Base-by-base conservation (phyloP, 2,329 filamentous ascomycete species). In the Chrysoporthe cubensis region DNA sequence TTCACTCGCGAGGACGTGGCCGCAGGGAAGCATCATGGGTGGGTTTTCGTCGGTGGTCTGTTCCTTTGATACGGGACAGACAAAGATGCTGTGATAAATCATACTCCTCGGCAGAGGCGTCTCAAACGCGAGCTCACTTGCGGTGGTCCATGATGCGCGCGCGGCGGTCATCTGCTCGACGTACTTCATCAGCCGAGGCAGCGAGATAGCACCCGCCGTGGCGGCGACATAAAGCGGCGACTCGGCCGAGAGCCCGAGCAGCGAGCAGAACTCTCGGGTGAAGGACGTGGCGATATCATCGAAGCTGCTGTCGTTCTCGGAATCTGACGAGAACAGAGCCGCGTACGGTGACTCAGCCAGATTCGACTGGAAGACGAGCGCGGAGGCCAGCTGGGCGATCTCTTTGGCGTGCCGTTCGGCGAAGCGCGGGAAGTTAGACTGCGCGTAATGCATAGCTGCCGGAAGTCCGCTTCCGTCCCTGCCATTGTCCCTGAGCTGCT, bases 1-100 rank as follows among this genome's bases (percentile, higher is more conserved):
- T 75, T 97, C 94, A 71, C 90, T 87, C 21, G 94, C 94, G 69
- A 99, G 90, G 64, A 97, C 95, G 80, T 99, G 96, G 6, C 96
- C 95, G 76, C 96, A 99, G 0, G 93, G 92, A 76, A 99, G 89
- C 87, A 97, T 96, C 91, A 98, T 96, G 1, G 96, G 94, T 13
- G 96, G 96, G 77, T 99, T 99, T 34, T 85, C 81, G 75, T 97
- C 94, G 0, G 95, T 99, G 0, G 92, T 94, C 79, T 99, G 96
- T 76, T 97, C 96, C 78, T 98, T 98, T 74, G 91, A 94, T 5
- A 99, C 96, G 0, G 96, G 96, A 76, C 96, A 99, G 54, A 99
- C 96, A 76, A 99, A 99, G 76, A 99, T 97, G 66, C 92, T 92
- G 78, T 99, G 96, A 82, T 97, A 99, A 61, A 90, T 82, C 85